Percentiles rank a stretch among this genome's conserved stretches.
These are phyloP conservation scores for Megacollybia marginata DNA, from an alignment of 768 basidiomycete genomes.

Conservation along the genomic window DNA sequence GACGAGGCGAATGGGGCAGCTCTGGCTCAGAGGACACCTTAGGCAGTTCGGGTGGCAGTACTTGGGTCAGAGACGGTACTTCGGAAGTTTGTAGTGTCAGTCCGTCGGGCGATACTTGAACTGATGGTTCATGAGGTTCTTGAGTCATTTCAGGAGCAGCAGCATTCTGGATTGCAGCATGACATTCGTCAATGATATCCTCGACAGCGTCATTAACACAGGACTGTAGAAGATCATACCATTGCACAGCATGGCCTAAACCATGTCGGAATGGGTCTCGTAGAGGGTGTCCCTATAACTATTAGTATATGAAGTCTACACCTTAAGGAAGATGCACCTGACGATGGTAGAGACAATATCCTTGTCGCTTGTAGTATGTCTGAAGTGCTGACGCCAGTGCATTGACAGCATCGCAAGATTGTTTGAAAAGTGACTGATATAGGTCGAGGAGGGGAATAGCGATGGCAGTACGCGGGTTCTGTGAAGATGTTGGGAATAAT, in stretches of 20 bases:
- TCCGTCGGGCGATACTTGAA: too few relatives aligned
- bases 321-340: slow-evolving; percentile 3
- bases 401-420: slow-evolving; percentile 28
- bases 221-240: slow-evolving; percentile 17
- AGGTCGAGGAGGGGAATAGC: neutral
- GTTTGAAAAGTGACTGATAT: slow-evolving; percentile 5
- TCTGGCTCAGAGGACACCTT: neutral
- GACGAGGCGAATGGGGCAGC: slow-evolving; percentile 1
- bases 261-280: slow-evolving; percentile 21
- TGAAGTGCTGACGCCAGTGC: slow-evolving; percentile 19
- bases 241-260: slow-evolving; percentile 8
- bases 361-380: slow-evolving; percentile 20
- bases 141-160: neutral
- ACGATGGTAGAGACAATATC: slow-evolving; percentile 11
- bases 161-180: neutral
- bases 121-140: too few relatives aligned
- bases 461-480: neutral
- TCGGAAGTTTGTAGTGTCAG: neutral
- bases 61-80: neutral
- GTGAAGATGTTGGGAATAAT: neutral
- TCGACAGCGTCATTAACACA: slow-evolving; percentile 11
- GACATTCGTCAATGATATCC: neutral
- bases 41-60: neutral
- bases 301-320: neutral
- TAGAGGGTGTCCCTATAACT: slow-evolving; percentile 14